phyloP scores from a whole-genome alignment of 148 eudicot species.

The Chenopodium album region DNA sequence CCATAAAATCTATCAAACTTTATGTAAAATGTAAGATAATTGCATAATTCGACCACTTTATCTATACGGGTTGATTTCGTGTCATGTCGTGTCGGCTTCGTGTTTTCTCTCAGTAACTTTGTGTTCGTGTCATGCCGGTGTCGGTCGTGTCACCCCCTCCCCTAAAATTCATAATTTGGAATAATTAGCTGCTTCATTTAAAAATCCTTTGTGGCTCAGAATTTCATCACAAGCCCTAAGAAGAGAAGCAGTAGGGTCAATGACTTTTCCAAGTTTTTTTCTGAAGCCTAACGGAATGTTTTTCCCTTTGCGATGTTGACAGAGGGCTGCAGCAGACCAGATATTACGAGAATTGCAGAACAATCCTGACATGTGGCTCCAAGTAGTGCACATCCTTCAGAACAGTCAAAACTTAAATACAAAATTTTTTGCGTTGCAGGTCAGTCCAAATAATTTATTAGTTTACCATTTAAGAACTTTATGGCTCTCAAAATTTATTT shows the following conservation, averaged over 20 bases:
- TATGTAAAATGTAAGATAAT: too few species aligned
- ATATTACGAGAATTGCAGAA: conserved; percentile 88
- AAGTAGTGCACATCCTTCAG: conserved; percentile 96
- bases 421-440: conserved; percentile 96
- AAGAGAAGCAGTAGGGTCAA: neutral
- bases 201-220: neutral
- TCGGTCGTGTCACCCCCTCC: neutral
- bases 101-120: too few species aligned
- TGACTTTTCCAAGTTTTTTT: neutral
- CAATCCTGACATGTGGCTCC: conserved; percentile 98
- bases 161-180: neutral
- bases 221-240: neutral
- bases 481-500: neutral
- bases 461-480: neutral
- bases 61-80: too few species aligned
- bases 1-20: too few species aligned
- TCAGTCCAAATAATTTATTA: conserved; percentile 26
- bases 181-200: neutral
- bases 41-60: too few species aligned
- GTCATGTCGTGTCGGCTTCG: too few species aligned
- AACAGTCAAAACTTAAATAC: conserved; percentile 78
- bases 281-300: neutral
- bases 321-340: conserved; percentile 96
- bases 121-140: too few species aligned
- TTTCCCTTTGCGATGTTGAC: conserved; percentile 21